These are phyloP conservation scores for Annulohypoxylon maeteangense DNA, from an alignment of 495 filamentous ascomycete genomes.

Conservation along the genomic window DNA sequence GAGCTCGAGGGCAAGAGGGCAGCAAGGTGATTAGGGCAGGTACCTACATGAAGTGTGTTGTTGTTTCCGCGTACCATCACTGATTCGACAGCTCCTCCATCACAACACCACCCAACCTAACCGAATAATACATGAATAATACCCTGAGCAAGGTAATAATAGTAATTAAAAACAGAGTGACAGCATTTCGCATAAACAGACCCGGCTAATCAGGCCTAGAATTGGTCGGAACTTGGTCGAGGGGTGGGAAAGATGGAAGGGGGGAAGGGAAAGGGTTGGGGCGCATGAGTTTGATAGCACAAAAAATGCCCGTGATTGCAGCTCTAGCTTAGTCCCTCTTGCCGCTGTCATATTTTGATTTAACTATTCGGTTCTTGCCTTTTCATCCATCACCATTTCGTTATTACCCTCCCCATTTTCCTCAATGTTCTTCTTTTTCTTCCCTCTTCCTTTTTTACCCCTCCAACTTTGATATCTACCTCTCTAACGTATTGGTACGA, in stretches of 20 bases:
- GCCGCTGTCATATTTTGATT: background rate
- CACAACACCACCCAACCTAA: slow-evolving; percentile 31
- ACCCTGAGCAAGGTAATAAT: slow-evolving; percentile 30
- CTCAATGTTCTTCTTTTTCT: background rate
- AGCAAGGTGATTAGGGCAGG: slow-evolving; percentile 41
- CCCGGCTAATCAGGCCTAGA: slow-evolving; percentile 45
- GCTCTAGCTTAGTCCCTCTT: slow-evolving; percentile 7
- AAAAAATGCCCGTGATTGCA: slow-evolving; percentile 14
- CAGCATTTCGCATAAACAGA: slow-evolving; percentile 39
- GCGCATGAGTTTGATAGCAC: slow-evolving; percentile 40
- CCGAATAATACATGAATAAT: slow-evolving; percentile 31
- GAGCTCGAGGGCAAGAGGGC: slow-evolving; percentile 7
- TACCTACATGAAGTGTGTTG: slow-evolving; percentile 35
- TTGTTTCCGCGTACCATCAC: slow-evolving; percentile 22
- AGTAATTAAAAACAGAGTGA: slow-evolving; percentile 36
- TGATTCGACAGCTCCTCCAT: slow-evolving; percentile 39
- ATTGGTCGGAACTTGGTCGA: slow-evolving; percentile 19
- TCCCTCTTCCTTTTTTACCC: background rate
- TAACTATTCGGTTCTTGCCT: background rate
- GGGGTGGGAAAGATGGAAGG: slow-evolving; percentile 11
- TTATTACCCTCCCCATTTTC: background rate
- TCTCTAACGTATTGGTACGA: too few species aligned
- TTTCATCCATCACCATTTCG: background rate
- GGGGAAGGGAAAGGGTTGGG: slow-evolving; percentile 23
- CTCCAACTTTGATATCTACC: background rate